Conservation (phyloP, 139 green algal species). For the Choricystis sp. region DNA sequence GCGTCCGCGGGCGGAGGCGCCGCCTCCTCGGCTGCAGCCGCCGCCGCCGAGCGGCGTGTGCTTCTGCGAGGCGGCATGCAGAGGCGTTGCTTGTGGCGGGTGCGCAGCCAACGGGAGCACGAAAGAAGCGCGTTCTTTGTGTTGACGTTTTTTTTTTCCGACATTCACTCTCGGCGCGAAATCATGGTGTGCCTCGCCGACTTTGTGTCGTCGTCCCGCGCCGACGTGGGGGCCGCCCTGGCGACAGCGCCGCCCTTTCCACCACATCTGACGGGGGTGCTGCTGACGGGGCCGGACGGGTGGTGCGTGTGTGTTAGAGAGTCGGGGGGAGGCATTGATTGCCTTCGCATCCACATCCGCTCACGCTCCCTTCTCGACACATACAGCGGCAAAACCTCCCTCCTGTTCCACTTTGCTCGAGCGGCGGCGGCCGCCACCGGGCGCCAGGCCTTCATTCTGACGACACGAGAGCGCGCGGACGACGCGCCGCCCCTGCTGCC, state of each 20-base stretch:
- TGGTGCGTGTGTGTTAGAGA: no score
- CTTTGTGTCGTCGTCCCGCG: not conserved
- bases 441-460: not conserved
- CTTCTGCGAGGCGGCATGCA: not conserved
- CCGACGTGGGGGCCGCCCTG: not conserved
- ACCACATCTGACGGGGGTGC: not conserved
- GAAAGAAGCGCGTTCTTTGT: no score
- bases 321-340: no score
- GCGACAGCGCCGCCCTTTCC: not conserved
- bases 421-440: not conserved
- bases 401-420: not conserved
- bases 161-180: no score
- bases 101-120: no score
- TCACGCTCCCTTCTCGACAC: not conserved
- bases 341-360: not conserved
- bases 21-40: not conserved
- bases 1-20: not conserved
- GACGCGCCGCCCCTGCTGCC: not conserved
- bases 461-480: not conserved
- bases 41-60: not conserved
- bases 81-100: no score
- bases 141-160: no score
- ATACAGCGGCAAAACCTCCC: not conserved
- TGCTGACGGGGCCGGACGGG: not conserved
- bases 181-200: not conserved